Evolutionary conservation across 257 asterid genomes (phyloP), one percentile per base, ranked within the genome.

Genomic region (Scutellaria barbata): DNA sequence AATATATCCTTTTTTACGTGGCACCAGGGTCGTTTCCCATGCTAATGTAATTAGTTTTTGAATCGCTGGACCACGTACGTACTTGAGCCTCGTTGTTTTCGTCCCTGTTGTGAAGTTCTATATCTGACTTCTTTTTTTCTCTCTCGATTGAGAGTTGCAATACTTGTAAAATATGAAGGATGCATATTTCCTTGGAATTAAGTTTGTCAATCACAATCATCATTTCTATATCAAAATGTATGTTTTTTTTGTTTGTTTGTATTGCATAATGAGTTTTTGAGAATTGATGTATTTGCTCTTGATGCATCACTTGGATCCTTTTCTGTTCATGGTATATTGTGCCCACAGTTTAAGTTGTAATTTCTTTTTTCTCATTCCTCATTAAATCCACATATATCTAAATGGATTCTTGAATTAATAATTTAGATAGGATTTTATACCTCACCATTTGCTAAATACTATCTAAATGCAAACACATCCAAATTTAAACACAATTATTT

Each of bases 21-120:
- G 82, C 55, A 39, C 57, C 12, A 41, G 81, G 46, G 81, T 71
- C 45, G 54, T 60, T 56, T 63, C 46, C 22, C 58, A 46, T 66
- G 70, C 54, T 48, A 10, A 22, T 54, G 68, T 62, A 56, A 59
- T 59, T 73, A 67, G 76, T 78, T 81, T 81, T 75, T 77, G 42
- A 60, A 71, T 82, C 80, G 69, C 78, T 40, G 52, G 65, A 43
- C 81, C 66, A 77, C 73, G 25, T 20, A 20, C 41, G 50, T 8
- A 45, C 40, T 54, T 64, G 66, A 60, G 80, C 77, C 72, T 39
- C 47, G 14, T 68, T 42, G 33, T 48, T 59, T 71, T 72, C 30
- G 37, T 61, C 52, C 61, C 56, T 42, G 56, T 51, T 47, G 66
- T 80, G 62, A 16, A 55, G 41, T 35, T 46, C 63, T 63, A 46